Base-by-base conservation (phyloP, 805 yeast species). In the Suhomyces sp. region DNA sequence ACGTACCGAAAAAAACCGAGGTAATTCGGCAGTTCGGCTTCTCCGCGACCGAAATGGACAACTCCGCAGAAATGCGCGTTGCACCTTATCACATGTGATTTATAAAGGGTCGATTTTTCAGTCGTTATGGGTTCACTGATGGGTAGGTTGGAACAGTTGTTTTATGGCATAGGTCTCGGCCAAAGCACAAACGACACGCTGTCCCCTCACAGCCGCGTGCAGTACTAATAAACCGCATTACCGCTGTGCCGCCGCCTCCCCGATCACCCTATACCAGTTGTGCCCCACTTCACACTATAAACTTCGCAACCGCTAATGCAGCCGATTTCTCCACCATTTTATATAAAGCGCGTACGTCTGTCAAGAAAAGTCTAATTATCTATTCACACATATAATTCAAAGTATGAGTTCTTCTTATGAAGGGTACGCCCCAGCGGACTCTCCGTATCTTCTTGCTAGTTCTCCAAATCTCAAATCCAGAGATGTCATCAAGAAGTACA, bases 361-460 rank as follows among this genome's bases (percentile, higher is more conserved):
- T 33, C 36, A 33, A 33, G 36, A n/a, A 33, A 33, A 33, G 36
- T 33, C 17, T n/a, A n/a, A 33, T n/a, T n/a, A 8, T 6, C 9
- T 6, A 6, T n/a, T n/a, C 15, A 5, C 36, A 33, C 17, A 9
- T 33, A 33, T 33, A 33, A 33, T 19, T 9, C 9, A 8, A n/a
- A 38, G 4, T 19, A 38, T 38, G 42, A 38, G n/a, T 38, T 10
- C 24, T 19, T 4, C 7, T 17, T 6, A 10, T 15, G 24, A 38
- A 13, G 51, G 53, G 10, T 51, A 51, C 12, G 65, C 63, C 9
- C 55, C 59, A 17, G 57, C 52, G 4, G 56, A 53, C 33, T 54
- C 66, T 7, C 61, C 59, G 13, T 56, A 54, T 40, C 55, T 65
- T 26, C 57, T 65, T 46, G 54, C 48, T 12, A 27, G 50, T n/a